Base-by-base conservation (phyloP, 2,329 filamentous ascomycete species). In the Colletotrichum destructivum region DNA sequence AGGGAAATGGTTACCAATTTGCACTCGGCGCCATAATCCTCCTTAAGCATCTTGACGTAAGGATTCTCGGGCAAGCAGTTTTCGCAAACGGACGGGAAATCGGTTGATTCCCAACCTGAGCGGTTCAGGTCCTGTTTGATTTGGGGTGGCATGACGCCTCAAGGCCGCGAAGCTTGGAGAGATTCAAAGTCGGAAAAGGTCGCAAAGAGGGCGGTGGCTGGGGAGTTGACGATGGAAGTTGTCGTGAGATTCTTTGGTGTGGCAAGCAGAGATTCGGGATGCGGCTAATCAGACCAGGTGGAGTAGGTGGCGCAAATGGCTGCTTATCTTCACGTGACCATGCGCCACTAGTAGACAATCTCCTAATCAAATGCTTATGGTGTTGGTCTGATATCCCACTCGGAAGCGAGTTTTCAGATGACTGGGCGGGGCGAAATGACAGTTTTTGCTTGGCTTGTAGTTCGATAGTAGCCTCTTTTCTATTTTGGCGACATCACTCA, bases 21-120 rank as follows among this genome's bases (percentile, higher is more conserved):
- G 88, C 93, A 94, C 84, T 95, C 93, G 69, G 93, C 94, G 77
- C 95, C 96, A 78, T 97, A 92, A 82, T 99, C 96, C 80, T 98
- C 95, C 84, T 99, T 99, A 72, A 99, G 88, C 95, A 99, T 98
- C 83, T 98, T 96, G 54, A 99, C 96, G 79, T 97, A 99, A 2
- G 96, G 96, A 78, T 98, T 98, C 73, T 98, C 95, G 18, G 96
- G 95, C 2, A 99, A 89, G 81, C 96, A 99, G 79, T 92, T 95
- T 83, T 99, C 96, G 86, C 91, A 96, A 44, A 96, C 93, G 3
- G 93, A 95, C 11, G 94, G 94, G 78, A 96, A 95, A 82, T 96
- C 94, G 60, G 94, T 96, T 42, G 94, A 93, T 84, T 99, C 96
- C 95, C 95, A 98, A 71, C 96, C 96, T 21, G 95, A 96, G 65